These are phyloP conservation scores for Naganishia vaughanmartiniae DNA, from an alignment of 768 basidiomycete genomes.

Conservation along the genomic window DNA sequence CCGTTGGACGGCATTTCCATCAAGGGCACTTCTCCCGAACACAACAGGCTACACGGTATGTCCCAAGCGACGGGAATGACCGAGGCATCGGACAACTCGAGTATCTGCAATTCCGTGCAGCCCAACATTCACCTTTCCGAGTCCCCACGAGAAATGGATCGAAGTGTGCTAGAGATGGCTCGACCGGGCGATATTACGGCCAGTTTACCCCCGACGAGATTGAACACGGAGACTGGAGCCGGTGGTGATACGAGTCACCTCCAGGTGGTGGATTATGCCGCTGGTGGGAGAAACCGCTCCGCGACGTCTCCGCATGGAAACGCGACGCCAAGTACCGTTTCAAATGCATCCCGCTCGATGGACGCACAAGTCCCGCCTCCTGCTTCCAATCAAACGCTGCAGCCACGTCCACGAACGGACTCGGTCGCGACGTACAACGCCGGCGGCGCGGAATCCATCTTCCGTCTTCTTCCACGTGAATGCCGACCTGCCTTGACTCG, in stretches of 20 bases:
- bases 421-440: conserved; percentile 60
- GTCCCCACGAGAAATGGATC: conserved; percentile 61
- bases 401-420: conserved; percentile 29
- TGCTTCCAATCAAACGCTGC: neutral
- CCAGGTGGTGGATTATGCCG: neutral
- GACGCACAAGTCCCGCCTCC: conserved; percentile 23
- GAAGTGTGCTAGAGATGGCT: conserved; percentile 70
- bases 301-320: conserved; percentile 24
- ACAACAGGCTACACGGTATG: conserved; percentile 24
- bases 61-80: conserved; percentile 34
- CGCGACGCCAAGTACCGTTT: neutral
- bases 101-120: conserved; percentile 15
- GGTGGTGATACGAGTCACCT: conserved; percentile 11
- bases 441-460: conserved; percentile 86
- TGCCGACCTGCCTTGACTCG: conserved; percentile 81
- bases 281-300: conserved; percentile 20
- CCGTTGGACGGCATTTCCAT: conserved; percentile 1
- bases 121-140: conserved; percentile 48
- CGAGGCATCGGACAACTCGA: conserved; percentile 21
- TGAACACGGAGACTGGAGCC: conserved; percentile 31
- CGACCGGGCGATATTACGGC: conserved; percentile 73
- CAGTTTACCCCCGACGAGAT: conserved; percentile 55
- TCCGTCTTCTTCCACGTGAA: conserved; percentile 90
- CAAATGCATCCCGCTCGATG: neutral
- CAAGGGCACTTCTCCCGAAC: neutral